A percentile compares a stretch with the other conserved stretches of the same genome.
Conservation (phyloP, 176 grass and related monocot species). For the Puya raimondii region DNA sequence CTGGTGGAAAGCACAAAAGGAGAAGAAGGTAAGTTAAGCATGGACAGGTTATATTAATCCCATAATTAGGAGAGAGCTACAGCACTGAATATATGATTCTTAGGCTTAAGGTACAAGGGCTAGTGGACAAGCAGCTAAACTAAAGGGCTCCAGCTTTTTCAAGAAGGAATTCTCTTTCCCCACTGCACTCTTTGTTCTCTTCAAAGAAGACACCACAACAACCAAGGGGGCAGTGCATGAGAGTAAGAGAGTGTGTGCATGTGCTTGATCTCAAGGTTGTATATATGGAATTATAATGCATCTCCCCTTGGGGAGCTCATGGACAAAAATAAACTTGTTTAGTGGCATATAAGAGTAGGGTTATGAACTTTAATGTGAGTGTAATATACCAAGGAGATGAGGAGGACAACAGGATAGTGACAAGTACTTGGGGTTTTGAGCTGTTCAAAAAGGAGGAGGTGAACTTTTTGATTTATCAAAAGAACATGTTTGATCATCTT, state of each 20-base stretch:
- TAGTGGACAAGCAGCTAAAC: constrained; percentile 32
- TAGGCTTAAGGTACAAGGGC: constrained; percentile 30
- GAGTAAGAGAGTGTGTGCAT: constrained; percentile 27
- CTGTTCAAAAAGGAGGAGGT: constrained; percentile 18
- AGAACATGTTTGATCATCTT: neutral
- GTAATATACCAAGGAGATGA: constrained; percentile 21
- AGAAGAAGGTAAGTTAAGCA: constrained; percentile 28
- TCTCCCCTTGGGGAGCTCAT: neutral
- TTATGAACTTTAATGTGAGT: constrained; percentile 11
- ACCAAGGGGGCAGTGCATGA: constrained; percentile 13
- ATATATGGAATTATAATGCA: neutral
- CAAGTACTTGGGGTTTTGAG: constrained; percentile 26
- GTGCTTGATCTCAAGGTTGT: constrained; percentile 20
- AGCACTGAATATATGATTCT: constrained; percentile 34
- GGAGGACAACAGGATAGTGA: constrained; percentile 28
- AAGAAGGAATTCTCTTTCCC: constrained; percentile 26
- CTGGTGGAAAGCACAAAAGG: constrained; percentile 25
- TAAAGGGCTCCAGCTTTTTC: constrained; percentile 29
- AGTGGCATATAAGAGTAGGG: constrained; percentile 15
- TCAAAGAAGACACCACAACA: constrained; percentile 16
- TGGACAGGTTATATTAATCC: constrained; percentile 17
- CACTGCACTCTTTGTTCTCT: constrained; percentile 15
- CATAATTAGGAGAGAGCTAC: neutral
- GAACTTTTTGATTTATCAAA: constrained; percentile 4
- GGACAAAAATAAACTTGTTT: constrained; percentile 14